Conservation (phyloP, 2,329 filamentous ascomycete species). For the Drechslerella dactyloides region DNA sequence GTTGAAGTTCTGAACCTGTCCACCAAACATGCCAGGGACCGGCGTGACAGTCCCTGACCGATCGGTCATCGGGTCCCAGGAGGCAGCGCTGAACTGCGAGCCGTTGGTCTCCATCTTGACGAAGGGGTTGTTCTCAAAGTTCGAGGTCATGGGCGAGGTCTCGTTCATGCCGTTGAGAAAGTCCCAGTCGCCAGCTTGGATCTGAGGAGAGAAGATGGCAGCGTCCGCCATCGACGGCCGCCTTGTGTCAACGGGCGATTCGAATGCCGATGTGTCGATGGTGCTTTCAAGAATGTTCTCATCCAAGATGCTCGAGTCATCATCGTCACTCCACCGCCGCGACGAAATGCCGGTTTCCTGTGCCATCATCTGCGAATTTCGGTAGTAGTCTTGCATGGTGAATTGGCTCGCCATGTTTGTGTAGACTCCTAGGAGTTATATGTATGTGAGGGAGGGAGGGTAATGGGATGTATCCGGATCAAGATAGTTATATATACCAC, state of each 20-base stretch:
- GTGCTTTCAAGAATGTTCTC: conserved; percentile 56
- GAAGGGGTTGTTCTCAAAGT: conserved; percentile 63
- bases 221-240: conserved; percentile 48
- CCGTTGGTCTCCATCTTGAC: conserved; percentile 55
- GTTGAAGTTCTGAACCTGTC: conserved; percentile 49
- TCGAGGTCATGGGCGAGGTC: conserved; percentile 62
- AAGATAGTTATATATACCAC: conserved; percentile 15
- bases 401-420: conserved; percentile 43
- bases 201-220: conserved; percentile 61
- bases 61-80: conserved; percentile 54
- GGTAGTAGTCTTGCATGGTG: conserved; percentile 49
- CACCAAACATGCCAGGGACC: conserved; percentile 25
- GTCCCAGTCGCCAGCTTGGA: conserved; percentile 65
- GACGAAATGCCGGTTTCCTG: conserved; percentile 51
- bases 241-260: conserved; percentile 54
- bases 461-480: too few relatives aligned
- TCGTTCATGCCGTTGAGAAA: conserved; percentile 61
- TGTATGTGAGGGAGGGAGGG: not conserved
- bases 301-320: conserved; percentile 55
- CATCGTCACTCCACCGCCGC: conserved; percentile 54
- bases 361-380: conserved; percentile 44
- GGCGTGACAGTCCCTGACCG: conserved; percentile 54
- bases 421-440: conserved; percentile 21
- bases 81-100: conserved; percentile 52
- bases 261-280: conserved; percentile 54